Percentiles rank a stretch among this genome's conserved stretches.
These are phyloP conservation scores for Colletotrichum lupini DNA, from an alignment of 2,329 filamentous ascomycete species.

Conservation along the genomic window DNA sequence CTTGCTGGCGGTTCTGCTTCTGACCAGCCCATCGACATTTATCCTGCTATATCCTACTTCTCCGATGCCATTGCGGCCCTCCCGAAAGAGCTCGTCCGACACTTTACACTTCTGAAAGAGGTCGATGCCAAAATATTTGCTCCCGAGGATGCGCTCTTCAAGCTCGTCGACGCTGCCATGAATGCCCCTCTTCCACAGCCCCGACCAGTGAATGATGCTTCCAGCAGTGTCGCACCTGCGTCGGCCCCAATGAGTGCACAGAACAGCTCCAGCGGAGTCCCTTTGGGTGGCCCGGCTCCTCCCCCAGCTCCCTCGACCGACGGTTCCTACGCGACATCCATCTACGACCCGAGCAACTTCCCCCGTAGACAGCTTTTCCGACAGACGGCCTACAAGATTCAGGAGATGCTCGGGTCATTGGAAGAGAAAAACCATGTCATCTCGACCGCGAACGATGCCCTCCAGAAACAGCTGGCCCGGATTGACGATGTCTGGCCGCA, in stretches of 20 bases:
- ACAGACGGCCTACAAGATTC: constrained; percentile 80
- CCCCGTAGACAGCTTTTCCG: constrained; percentile 80
- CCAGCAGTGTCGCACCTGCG: constrained; percentile 52
- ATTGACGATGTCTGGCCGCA: constrained; percentile 89
- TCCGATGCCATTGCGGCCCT: constrained; percentile 92
- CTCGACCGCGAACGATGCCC: constrained; percentile 88
- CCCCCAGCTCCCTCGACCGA: constrained; percentile 53
- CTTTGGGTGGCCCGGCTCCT: constrained; percentile 46
- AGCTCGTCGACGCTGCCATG: constrained; percentile 75
- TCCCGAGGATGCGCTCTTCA: constrained; percentile 84
- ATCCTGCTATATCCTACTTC: constrained; percentile 78
- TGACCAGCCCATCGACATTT: constrained; percentile 73
- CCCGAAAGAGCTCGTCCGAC: constrained; percentile 92
- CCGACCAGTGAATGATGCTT: constrained; percentile 56
- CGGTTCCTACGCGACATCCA: constrained; percentile 54
- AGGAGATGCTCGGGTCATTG: constrained; percentile 87
- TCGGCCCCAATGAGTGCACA: constrained; percentile 62
- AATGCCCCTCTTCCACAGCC: constrained; percentile 60
- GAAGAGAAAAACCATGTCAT: constrained; percentile 99
- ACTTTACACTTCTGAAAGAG: constrained; percentile 96
- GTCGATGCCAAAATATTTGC: constrained; percentile 96
- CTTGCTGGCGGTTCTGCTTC: constrained; percentile 55
- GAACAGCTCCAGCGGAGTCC: constrained; percentile 57
- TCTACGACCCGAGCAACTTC: constrained; percentile 68
- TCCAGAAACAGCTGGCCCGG: constrained; percentile 85